Conservation (phyloP, 305 asterid species). For the Solanum hybrid region DNA sequence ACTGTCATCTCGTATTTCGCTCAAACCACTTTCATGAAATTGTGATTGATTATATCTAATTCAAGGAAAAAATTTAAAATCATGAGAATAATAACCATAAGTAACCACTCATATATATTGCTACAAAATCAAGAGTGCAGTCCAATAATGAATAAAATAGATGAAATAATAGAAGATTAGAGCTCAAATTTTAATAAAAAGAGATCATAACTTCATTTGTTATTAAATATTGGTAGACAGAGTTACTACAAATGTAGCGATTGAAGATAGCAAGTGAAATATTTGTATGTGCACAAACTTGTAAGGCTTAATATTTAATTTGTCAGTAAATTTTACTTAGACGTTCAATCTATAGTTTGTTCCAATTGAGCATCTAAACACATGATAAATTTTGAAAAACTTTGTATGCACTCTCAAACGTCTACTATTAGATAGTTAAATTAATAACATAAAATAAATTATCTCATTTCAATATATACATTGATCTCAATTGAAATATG, state of each 20-base stretch:
- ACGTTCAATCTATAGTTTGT: background rate
- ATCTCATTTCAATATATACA: background rate
- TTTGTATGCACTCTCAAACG: background rate
- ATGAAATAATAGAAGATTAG: background rate
- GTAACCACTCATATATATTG: background rate
- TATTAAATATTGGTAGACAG: background rate
- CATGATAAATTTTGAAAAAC: no score
- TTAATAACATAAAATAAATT: no score
- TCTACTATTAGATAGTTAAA: background rate
- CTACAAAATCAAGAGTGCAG: background rate
- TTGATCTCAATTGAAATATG: background rate
- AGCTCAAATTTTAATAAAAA: background rate
- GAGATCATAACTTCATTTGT: background rate
- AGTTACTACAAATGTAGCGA: background rate
- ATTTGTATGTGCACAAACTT: background rate
- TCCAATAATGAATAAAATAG: background rate
- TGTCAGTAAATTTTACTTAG: background rate
- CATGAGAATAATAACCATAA: background rate
- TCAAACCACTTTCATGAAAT: background rate
- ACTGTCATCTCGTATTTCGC: background rate
- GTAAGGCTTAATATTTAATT: background rate
- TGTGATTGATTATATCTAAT: background rate
- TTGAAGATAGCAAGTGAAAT: background rate
- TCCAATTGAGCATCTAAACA: background rate
- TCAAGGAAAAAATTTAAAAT: background rate